phyloP scores from a whole-genome alignment of 768 basidiomycete genomes.

The Heimioporus sp. region DNA sequence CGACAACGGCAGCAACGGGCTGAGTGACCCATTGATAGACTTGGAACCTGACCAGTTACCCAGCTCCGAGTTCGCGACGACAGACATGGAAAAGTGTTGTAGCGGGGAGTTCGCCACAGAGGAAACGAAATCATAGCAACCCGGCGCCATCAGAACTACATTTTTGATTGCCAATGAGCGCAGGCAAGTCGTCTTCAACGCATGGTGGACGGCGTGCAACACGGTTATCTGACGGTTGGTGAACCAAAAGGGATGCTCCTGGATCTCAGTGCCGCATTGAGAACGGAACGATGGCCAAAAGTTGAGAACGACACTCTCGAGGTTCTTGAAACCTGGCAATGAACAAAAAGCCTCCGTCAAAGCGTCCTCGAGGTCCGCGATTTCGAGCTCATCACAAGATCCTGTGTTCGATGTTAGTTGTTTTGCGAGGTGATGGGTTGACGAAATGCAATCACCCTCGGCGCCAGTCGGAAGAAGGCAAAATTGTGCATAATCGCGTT shows the following conservation, averaged over 20 bases:
- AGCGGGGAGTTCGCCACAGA: conserved; percentile 25
- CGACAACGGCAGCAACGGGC: conserved; percentile 22
- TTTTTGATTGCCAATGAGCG: conserved; percentile 26
- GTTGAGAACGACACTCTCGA: conserved; percentile 22
- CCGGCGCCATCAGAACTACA: conserved; percentile 21
- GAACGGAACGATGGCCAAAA: conserved; percentile 33
- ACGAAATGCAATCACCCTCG: conserved; percentile 9
- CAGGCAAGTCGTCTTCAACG: conserved; percentile 19
- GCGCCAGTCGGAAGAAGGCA: conserved; percentile 15
- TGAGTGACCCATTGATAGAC: conserved; percentile 23
- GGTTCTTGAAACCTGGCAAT: conserved; percentile 17
- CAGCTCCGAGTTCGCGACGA: conserved; percentile 32
- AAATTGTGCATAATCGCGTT: conserved; percentile 24
- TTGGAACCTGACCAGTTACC: conserved; percentile 32
- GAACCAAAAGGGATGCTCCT: conserved; percentile 32
- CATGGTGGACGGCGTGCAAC: conserved; percentile 22
- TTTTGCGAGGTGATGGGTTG: no score
- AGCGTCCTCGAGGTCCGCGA: conserved; percentile 31
- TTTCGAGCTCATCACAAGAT: conserved; percentile 25
- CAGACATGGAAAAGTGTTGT: conserved; percentile 29
- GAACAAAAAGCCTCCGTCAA: conserved; percentile 26
- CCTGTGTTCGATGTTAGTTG: conserved; percentile 8
- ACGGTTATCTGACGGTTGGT: conserved; percentile 26
- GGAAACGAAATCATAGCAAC: conserved; percentile 27
- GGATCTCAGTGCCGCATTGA: conserved; percentile 19